Conservation (phyloP, 2,329 filamentous ascomycete genomes). For the Trichoderma sp. region DNA sequence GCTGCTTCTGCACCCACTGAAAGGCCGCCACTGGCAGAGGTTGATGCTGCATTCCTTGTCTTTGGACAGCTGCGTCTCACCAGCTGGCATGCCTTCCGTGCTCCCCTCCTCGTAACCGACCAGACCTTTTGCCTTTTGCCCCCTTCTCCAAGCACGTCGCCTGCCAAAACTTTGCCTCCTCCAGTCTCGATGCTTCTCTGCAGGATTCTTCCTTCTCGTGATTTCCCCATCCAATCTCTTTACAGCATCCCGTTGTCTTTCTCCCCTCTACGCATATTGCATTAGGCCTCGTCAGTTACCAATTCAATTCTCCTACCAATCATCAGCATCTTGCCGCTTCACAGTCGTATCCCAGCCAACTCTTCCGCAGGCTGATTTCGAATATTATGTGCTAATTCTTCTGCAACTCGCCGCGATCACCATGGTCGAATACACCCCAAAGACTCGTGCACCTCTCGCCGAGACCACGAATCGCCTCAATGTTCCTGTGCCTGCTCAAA, state of each 20-base stretch:
- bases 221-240: neutral
- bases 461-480: conserved; percentile 50
- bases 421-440: conserved; percentile 34
- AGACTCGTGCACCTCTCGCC: conserved; percentile 41
- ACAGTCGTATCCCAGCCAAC: neutral
- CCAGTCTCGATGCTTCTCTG: conserved; percentile 1
- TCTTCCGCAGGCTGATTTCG: conserved; percentile 16
- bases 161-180: conserved; percentile 15
- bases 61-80: neutral
- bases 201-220: conserved; percentile 2
- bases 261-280: neutral
- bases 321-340: conserved; percentile 10
- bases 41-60: conserved; percentile 26
- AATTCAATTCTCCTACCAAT: conserved; percentile 15
- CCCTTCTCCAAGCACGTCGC: conserved; percentile 9
- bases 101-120: neutral
- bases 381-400: conserved; percentile 38
- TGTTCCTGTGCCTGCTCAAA: conserved; percentile 33
- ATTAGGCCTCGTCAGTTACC: conserved; percentile 4
- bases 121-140: neutral
- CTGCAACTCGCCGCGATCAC: conserved; percentile 23
- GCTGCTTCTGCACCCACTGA: conserved; percentile 1
- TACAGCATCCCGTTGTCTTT: neutral
- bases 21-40: conserved; percentile 20
- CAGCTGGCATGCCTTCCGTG: conserved; percentile 15